Percentiles rank a stretch among this genome's conserved stretches.
Conservation (phyloP, 2,329 filamentous ascomycete genomes). For the Aspergillus tanneri region DNA sequence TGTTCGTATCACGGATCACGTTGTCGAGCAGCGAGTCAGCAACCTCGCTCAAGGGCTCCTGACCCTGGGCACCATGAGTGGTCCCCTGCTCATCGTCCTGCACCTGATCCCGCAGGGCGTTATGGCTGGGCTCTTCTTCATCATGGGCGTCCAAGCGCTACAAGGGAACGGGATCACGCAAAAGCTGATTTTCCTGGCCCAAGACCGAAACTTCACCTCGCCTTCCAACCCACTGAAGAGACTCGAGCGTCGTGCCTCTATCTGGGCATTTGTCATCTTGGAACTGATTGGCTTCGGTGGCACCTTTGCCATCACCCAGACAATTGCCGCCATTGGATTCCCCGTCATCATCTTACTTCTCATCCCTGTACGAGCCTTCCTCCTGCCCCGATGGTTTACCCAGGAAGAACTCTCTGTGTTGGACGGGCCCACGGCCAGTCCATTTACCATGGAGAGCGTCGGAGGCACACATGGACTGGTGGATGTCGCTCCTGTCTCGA, state of each 20-base stretch:
- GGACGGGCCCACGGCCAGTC: constrained; percentile 72
- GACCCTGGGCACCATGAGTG: constrained; percentile 75
- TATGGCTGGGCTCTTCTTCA: constrained; percentile 77
- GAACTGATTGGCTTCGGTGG: constrained; percentile 71
- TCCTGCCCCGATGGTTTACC: constrained; percentile 64
- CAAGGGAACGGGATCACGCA: constrained; percentile 73
- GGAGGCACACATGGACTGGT: constrained; percentile 60
- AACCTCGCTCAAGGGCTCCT: constrained; percentile 76
- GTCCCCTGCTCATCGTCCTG: constrained; percentile 69
- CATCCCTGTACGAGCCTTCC: constrained; percentile 63
- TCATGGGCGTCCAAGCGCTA: constrained; percentile 79
- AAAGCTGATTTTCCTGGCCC: constrained; percentile 68
- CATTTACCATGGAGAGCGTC: constrained; percentile 74
- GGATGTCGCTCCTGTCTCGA: constrained; percentile 15
- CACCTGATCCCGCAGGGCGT: constrained; percentile 78
- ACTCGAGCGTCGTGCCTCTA: constrained; percentile 61
- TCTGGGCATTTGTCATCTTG: constrained; percentile 69
- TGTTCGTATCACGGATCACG: constrained; percentile 61
- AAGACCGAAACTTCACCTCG: constrained; percentile 63
- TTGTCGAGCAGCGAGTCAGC: constrained; percentile 70
- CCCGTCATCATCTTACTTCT: constrained; percentile 70
- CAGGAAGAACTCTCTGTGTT: constrained; percentile 60
- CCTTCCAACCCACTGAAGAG: constrained; percentile 58
- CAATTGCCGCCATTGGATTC: constrained; percentile 78
- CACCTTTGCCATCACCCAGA: constrained; percentile 81